phyloP scores from a whole-genome alignment of 2,329 filamentous ascomycete species.

The Verticillium klebahnii region DNA sequence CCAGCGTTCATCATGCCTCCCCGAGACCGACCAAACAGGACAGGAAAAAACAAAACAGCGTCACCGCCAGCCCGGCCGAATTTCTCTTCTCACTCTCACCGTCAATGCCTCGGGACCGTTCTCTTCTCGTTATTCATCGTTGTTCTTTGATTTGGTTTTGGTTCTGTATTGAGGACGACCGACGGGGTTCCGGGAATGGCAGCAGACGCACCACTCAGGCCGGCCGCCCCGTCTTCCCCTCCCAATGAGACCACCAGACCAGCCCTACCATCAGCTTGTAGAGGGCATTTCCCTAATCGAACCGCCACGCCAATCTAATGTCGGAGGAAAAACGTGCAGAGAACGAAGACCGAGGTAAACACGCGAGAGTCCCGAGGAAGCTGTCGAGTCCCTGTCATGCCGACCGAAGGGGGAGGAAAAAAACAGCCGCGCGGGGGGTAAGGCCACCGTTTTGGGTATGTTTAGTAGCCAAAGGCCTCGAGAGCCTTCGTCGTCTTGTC shows the following conservation, averaged over 20 bases:
- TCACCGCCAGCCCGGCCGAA: neutral
- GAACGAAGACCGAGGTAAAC: conserved; percentile 29
- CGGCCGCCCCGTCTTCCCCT: conserved; percentile 5
- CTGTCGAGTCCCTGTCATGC: conserved; percentile 10
- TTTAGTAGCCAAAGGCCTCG: conserved; percentile 86
- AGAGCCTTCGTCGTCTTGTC: conserved; percentile 84
- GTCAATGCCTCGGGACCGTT: neutral
- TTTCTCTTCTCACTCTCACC: neutral
- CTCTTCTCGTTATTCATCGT: conserved; percentile 1
- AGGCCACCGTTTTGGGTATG: conserved; percentile 9
- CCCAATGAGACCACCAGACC: conserved; percentile 21
- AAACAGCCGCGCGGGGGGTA: conserved; percentile 11
- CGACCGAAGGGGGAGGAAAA: conserved; percentile 7
- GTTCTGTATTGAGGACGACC: conserved; percentile 10
- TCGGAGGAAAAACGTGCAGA: conserved; percentile 35
- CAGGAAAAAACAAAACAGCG: neutral
- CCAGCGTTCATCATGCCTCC: neutral
- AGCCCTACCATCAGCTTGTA: conserved; percentile 36
- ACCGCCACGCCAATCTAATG: conserved; percentile 52
- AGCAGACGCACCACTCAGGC: neutral
- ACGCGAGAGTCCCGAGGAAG: conserved; percentile 10
- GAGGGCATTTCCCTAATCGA: conserved; percentile 35
- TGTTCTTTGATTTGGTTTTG: conserved; percentile 11
- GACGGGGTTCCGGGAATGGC: conserved; percentile 1
- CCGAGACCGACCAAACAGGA: neutral